Evolutionary conservation across 768 basidiomycete genomes (phyloP), one percentile per base, ranked within the genome.

Genomic region (Auricularia auricula-judae): DNA sequence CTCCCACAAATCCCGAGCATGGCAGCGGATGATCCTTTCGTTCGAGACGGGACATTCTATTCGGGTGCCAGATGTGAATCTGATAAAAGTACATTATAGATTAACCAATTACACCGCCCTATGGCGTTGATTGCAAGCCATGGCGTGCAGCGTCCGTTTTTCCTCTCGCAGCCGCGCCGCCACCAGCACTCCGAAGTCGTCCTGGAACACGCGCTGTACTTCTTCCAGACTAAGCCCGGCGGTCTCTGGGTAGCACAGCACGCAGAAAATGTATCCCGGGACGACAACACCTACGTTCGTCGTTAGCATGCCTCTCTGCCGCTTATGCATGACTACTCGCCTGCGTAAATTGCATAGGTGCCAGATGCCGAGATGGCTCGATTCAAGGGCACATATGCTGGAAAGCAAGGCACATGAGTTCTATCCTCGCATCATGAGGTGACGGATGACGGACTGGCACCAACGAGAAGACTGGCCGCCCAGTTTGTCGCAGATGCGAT

Each of bases 401-500:
- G 11, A 44, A 10, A 3, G 10, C 18, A 18, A 11, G 43, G 18
- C 11, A 10, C 43, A 44, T 18, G 43, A 29, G 29, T 29, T 29
- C 29, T 29, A 29, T 29, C 29, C 29, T 29, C 2, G 43, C 43
- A 0, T 1, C 43, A 18, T 18, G 18, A 18, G 43, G 43, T 44
- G 43, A 44, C 43, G 43, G 10, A 18, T 44, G 18, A 21, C 47
- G 14, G 11, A 51, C 47, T 93, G 18, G 87, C 82, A 4, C 84
- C 83, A 70, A 91, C 89, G 68, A 91, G 78, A 36, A 92, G 78
- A 73, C 91, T 93, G 11, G 81, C 80, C 36, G 81, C 80, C 89
- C 89, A 92, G 74, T 91, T 91, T 23, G 85, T 86, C 3, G 87
- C 86, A 0, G 89, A 90, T 10, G 85, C 79, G 60, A 90, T 78